These are phyloP conservation scores for Acidiella bohemica DNA, from an alignment of 495 filamentous ascomycete species.

Conservation along the genomic window DNA sequence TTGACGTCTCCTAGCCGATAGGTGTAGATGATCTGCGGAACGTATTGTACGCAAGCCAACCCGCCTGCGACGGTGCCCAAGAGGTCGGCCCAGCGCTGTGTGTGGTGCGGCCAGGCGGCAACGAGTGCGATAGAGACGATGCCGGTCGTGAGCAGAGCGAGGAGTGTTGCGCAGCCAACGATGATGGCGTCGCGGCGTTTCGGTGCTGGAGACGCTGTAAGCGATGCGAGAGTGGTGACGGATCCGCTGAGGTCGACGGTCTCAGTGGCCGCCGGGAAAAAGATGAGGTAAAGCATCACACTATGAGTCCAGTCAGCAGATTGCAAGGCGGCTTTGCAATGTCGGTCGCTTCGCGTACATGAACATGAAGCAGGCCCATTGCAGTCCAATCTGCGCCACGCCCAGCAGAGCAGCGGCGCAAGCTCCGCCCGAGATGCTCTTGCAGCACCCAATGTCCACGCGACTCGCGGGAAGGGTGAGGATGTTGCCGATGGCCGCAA, in stretches of 20 bases:
- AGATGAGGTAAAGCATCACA: conserved; percentile 33
- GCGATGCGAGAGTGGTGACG: conserved; percentile 20
- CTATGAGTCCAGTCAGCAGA: conserved; percentile 12
- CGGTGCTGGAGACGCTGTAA: conserved; percentile 34
- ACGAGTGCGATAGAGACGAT: conserved; percentile 49
- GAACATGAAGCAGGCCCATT: conserved; percentile 80
- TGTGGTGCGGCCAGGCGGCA: conserved; percentile 39
- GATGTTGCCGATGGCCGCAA: conserved; percentile 82
- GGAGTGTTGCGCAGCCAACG: conserved; percentile 52
- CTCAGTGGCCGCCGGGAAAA: conserved; percentile 28
- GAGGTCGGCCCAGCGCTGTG: conserved; percentile 67
- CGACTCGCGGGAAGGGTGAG: conserved; percentile 64
- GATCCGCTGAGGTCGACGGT: conserved; percentile 19
- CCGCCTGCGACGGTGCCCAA: conserved; percentile 63
- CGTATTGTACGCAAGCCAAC: conserved; percentile 80
- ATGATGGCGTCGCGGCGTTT: conserved; percentile 61
- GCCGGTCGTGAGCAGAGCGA: conserved; percentile 56
- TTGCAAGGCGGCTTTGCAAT: background rate
- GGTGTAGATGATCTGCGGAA: conserved; percentile 89
- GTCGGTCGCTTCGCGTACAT: conserved; percentile 50
- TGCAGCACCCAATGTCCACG: conserved; percentile 72
- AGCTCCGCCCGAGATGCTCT: conserved; percentile 60
- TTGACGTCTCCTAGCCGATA: conserved; percentile 70
- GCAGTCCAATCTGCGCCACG: conserved; percentile 74
- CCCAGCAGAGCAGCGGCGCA: conserved; percentile 77